Base-by-base conservation (phyloP, 2,329 filamentous ascomycete species). In the Fonsecaea multimorphosa region DNA sequence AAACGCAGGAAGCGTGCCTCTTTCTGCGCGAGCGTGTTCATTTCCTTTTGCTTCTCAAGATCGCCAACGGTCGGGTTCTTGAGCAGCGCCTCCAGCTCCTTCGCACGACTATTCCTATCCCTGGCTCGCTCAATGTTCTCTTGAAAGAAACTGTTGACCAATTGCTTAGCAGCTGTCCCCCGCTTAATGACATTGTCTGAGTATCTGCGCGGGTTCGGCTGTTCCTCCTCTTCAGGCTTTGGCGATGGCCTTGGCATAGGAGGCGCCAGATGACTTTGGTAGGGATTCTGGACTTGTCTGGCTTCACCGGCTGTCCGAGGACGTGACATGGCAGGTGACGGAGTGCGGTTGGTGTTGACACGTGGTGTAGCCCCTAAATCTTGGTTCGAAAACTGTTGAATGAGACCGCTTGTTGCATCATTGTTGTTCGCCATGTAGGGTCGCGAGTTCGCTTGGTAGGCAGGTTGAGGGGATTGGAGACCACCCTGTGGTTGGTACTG, bases 351-450 rank as follows among this genome's bases (percentile, higher is more conserved):
- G 75, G 93, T 93, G 56, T 88, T 87, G 32, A 85, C 85, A 71
- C 92, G 86, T 66, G 88, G 88, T 51, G 87, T 88, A 52, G 87
- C 87, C 66, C 91, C 90, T 46, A 98, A 85, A 78, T 97, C 96
- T 83, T 98, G 94, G 79, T 97, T 93, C 65, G 94, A 96, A 79
- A 98, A 96, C 78, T 99, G 95, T 77, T 97, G 92, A 67, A 93
- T 93, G 53, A 98, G 86, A 32, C 93, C 93, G 73, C 92, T 95
- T 73, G 94, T 96, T 72, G 90, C 91, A 75, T 97, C 93, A 74
- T 91, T 92, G 76, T 82, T 86, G 72, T 84, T 84, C 40, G 76
- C 80, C 74, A 78, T 79, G 70, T 72, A 71, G 3, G 64, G 66
- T 56, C 72, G 62, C 27, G 71, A 55, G 62, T 78, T 78, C 71